Base-by-base conservation (phyloP, 768 basidiomycete species). In the Phlebiopsis flavidoalba region DNA sequence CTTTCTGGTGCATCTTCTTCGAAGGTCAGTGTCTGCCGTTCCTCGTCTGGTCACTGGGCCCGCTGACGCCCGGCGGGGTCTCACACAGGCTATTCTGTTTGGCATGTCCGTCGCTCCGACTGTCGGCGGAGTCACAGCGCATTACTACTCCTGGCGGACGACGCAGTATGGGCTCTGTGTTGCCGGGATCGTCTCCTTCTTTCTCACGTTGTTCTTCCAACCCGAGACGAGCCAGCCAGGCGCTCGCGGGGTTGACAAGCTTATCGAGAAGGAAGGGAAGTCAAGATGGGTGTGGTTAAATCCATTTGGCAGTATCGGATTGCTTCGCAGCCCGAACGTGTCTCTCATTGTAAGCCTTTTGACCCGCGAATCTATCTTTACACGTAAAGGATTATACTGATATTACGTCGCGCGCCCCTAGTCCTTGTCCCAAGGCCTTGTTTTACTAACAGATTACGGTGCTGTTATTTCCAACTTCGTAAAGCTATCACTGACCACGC, bases 171-270 rank as follows among this genome's bases (percentile, higher is more conserved):
- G 66, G 0, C 60, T 89, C 0, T 80, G 78, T 5, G 35, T 76
- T 0, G 69, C 74, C 36, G 80, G 79, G 3, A 43, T 80, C 0
- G 15, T 77, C 0, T 72, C 77, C 1, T 74, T 82, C 36, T 8
- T 78, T 8, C 63, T 74, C 5, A 74, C 87, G 24, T 56, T 67
- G 1, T 43, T 79, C 3, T 79, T 77, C 59, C 77, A 87, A 19
- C 88, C 87, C 0, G 88, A 90, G 64, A 89, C 88, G 2, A 81
- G 79, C 51, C 83, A 86, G 64, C 87, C 88, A 0, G 80, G 83
- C 7, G 66, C 78, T 0, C 74, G 79, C 36, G 82, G 85, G 0
- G 74, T 87, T 1, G 85, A 86, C 57, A 82, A 83, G 62, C 36
- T 64, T 11, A 40, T 55, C 21, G 62, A 59, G 12, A 53, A 47